Percentiles rank a stretch among this genome's conserved stretches.
phyloP scores from a whole-genome alignment of 164 flowering plant species.

The Magnolia kwangsiensis region DNA sequence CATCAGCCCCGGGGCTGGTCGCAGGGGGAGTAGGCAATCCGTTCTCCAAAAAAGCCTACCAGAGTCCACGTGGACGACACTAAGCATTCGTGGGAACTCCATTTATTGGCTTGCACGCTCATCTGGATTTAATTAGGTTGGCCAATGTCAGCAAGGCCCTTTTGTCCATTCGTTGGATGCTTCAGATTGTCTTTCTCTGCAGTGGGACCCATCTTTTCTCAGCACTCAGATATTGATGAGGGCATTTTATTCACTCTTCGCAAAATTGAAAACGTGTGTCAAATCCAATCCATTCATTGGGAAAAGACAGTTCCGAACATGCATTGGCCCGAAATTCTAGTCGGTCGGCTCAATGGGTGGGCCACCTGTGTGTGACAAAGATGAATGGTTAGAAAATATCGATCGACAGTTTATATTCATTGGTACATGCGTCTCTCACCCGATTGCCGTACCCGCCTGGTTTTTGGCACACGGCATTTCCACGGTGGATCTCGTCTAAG shows the following conservation, averaged over 20 bases:
- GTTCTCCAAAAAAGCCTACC: not conserved
- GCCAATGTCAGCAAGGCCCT: not conserved
- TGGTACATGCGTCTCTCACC: not conserved
- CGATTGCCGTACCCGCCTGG: too few relatives aligned
- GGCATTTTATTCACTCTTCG: not conserved
- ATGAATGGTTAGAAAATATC: not conserved
- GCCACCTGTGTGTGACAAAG: not conserved
- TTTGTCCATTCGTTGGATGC: not conserved
- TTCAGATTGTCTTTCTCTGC: not conserved
- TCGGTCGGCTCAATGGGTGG: not conserved
- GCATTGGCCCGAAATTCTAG: not conserved
- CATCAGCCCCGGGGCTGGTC: too few relatives aligned
- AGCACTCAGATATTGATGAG: not conserved
- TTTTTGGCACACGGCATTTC: too few relatives aligned
- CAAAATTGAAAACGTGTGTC: not conserved
- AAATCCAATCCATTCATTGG: not conserved
- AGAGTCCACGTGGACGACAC: not conserved
- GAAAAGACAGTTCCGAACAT: not conserved
- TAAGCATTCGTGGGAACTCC: not conserved
- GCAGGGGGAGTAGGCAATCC: too few relatives aligned
- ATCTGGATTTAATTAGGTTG: not conserved
- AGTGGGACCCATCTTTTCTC: not conserved
- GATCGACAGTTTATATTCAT: not conserved
- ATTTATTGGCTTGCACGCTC: not conserved
- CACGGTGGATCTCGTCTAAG: too few relatives aligned